Evolutionary conservation across 768 basidiomycete species (phyloP), one percentile per base, ranked within the genome.

Genomic region (Leccinum olivaceopallidum): DNA sequence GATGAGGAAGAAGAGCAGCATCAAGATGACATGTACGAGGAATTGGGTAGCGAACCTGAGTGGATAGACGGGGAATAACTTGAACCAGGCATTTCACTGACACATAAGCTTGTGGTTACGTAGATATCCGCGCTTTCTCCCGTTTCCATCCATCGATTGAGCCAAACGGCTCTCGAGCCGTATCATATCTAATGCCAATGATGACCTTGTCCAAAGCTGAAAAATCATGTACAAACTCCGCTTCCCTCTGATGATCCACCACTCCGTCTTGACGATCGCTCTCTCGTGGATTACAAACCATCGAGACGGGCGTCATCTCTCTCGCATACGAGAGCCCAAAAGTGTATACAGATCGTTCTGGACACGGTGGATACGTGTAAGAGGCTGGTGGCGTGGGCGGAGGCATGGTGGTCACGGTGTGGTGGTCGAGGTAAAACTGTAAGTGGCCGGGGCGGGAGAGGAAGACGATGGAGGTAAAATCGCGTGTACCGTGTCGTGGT

Each of bases 401-500:
- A 26, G 87, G 88, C 0, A 94, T 93, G 0, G 91, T 93, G 65
- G 32, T 32, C 32, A 32, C 32, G 32, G 32, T 32, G 79, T 94
- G 4, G 74, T 94, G 24, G 91, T 89, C 2, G 92, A 90, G 0
- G 80, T 84, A 2, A 91, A 28, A 28, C 28, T 28, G 28, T 28
- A 28, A 28, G 28, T 28, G 28, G 28, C 28, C 28, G 28, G 28
- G 28, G 28, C 28, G 1, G 78, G 75, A 1, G 81, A 77, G 9
- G 78, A 81, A 0, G 77, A 80, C 10, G 83, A 85, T 24, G 85
- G 84, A 0, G 91, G 88, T 14, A 76, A 84, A 53, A 71, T 94
- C 18, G 77, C 80, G 1, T 90, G 90, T 70, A 80, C 80, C 10
- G 92, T 94, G 22, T 83, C 85, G 62, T 94, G 92, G 92, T 94